phyloP scores from a whole-genome alignment of 1,139 yeast genomes.

The Saccharomycopsis hybrid region DNA sequence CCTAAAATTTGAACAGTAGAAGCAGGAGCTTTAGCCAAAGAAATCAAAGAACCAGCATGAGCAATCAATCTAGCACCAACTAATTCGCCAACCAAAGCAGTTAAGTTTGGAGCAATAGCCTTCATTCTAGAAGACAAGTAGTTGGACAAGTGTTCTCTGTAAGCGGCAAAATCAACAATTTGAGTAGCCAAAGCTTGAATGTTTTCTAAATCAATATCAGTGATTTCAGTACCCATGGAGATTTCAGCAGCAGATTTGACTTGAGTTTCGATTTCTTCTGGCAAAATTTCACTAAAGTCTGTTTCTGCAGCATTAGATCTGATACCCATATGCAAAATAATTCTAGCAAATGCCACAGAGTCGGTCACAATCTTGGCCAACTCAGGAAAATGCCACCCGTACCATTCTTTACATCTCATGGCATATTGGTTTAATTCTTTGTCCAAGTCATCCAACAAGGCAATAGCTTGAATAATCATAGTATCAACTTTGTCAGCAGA shows the following conservation, averaged over 20 bases:
- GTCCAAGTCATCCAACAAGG: slow-evolving; percentile 91
- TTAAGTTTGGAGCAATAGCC: slow-evolving; percentile 96
- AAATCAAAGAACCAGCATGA: slow-evolving; percentile 92
- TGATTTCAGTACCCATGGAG: slow-evolving; percentile 97
- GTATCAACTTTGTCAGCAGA: slow-evolving; percentile 98
- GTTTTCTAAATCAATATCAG: slow-evolving; percentile 79
- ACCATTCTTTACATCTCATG: slow-evolving; percentile 99
- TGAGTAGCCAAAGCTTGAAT: slow-evolving; percentile 88
- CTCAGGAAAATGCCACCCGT: slow-evolving; percentile 99
- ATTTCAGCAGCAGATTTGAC: slow-evolving; percentile 93
- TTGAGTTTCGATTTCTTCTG: slow-evolving; percentile 83
- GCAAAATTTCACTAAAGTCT: slow-evolving; percentile 85
- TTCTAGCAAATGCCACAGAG: slow-evolving; percentile 90
- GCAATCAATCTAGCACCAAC: slow-evolving; percentile 98
- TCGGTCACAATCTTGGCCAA: slow-evolving; percentile 95
- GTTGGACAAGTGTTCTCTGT: slow-evolving; percentile 87
- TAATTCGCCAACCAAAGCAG: slow-evolving; percentile 93
- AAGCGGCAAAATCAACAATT: slow-evolving; percentile 89
- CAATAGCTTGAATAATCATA: slow-evolving; percentile 98
- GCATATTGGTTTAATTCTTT: slow-evolving; percentile 96
- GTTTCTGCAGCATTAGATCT: slow-evolving; percentile 87
- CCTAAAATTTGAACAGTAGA: slow-evolving; percentile 98
- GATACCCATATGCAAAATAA: slow-evolving; percentile 88
- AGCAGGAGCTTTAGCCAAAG: slow-evolving; percentile 96
- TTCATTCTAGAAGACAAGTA: slow-evolving; percentile 92